Conservation (phyloP, 352 stramenopile genomes). For the Elongisporangium senticosum region DNA sequence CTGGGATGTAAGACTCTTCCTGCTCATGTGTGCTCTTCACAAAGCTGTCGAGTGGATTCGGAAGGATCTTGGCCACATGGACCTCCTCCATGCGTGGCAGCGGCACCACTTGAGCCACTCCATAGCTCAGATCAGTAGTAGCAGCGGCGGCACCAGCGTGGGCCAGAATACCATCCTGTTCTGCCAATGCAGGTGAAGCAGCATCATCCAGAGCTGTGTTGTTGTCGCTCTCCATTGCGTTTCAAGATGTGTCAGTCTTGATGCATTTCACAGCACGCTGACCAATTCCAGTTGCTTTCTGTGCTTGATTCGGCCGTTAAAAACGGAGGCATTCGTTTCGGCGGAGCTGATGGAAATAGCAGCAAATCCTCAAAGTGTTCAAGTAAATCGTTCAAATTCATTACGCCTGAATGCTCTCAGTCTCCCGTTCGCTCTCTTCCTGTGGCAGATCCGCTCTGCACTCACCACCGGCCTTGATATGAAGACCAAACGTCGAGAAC, state of each 20-base stretch:
- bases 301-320: not conserved
- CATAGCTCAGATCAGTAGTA: not conserved
- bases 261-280: not conserved
- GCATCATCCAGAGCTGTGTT: not conserved
- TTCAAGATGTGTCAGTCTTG: not conserved
- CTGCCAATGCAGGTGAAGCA: not conserved
- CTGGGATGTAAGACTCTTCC: slow-evolving; percentile 69
- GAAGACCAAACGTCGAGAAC: slow-evolving; percentile 9
- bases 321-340: not conserved
- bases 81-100: slow-evolving; percentile 34
- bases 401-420: not conserved
- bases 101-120: slow-evolving; percentile 17
- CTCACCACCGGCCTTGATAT: not conserved
- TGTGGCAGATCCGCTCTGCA: not conserved
- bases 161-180: not conserved
- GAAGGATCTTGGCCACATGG: slow-evolving; percentile 38
- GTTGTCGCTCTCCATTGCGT: slow-evolving; percentile 1
- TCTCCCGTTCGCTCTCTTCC: not conserved
- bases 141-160: not conserved
- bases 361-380: not conserved
- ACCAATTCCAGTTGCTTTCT: not conserved
- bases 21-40: slow-evolving; percentile 15
- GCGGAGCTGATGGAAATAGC: not conserved
- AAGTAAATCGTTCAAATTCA: not conserved
- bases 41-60: slow-evolving; percentile 6